Evolutionary conservation across 1,139 yeast genomes (phyloP).

Genomic region (Candida neerlandica): DNA sequence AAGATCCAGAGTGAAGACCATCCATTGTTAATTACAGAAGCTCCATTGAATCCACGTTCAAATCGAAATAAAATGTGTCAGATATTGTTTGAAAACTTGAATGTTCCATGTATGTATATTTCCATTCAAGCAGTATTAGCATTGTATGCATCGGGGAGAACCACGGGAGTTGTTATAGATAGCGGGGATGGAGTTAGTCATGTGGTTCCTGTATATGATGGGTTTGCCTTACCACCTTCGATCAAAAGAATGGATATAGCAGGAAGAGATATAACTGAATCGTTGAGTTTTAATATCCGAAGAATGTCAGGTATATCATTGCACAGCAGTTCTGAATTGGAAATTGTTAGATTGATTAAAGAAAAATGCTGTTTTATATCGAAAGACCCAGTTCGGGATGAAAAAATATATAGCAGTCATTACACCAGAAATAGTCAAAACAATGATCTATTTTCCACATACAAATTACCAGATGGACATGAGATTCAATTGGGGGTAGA

Average conservation of each 20-base stretch:
- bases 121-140: constrained; percentile 85
- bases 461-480: constrained; percentile 84
- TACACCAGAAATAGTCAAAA: constrained; percentile 13
- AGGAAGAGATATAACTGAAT: constrained; percentile 83
- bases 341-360: constrained; percentile 75
- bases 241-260: constrained; percentile 79
- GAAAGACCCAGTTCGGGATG: constrained; percentile 69
- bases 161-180: constrained; percentile 88
- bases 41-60: constrained; percentile 75
- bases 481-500: constrained; percentile 63
- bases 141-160: constrained; percentile 84
- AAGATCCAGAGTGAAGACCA: constrained; percentile 54
- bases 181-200: constrained; percentile 92
- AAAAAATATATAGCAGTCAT: constrained; percentile 50
- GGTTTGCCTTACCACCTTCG: constrained; percentile 76
- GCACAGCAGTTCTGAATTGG: constrained; percentile 75
- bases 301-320: constrained; percentile 62
- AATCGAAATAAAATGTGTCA: constrained; percentile 79
- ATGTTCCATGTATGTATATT: constrained; percentile 84
- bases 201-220: constrained; percentile 87
- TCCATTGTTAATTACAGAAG: constrained; percentile 80
- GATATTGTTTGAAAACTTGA: constrained; percentile 78
- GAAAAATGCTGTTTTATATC: constrained; percentile 76
- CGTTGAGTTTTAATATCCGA: constrained; percentile 67
- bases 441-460: constrained; percentile 41